Base-by-base conservation (phyloP, 2,329 filamentous ascomycete genomes). In the Chrysoporthe cubensis region DNA sequence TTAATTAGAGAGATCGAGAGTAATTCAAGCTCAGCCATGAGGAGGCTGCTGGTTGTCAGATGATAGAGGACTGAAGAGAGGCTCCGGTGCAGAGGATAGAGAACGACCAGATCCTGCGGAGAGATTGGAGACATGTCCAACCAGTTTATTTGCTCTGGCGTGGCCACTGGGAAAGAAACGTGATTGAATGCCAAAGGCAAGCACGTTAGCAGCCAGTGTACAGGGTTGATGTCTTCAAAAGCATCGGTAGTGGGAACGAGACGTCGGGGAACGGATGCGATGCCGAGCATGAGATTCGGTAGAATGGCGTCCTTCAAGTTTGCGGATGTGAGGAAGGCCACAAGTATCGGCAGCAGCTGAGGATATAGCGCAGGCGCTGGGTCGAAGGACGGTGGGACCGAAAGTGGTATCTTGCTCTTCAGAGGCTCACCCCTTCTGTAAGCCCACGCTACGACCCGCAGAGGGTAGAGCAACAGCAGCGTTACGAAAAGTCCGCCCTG, bases 351-450 rank as follows among this genome's bases (percentile, higher is more conserved):
- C 42, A 97, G 84, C 2, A 90, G 79, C 6, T 91, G 86, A 21
- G 95, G 95, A 76, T 97, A 98, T 67, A 97, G 79, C n/a, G 97
- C 84, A 13, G 94, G 93, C 7, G 95, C 95, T 2, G 94, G 94
- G 75, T 98, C 95, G 78, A 97, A 97, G n/a, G 87, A 85, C 4
- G 88, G 81, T 0, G 94, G 93, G 48, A 97, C 82, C 42, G 76
- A 76, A 46, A 90, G 73, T 1, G 82, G 80, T 40, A 67, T 14
- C 44, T 46, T 52, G 54, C 13, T 61, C 14, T 42, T 58, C 42
- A 83, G 72, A 67, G 71, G 73, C 4, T 71, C 76, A 21, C 78
- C 76, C 34, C 79, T 78, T 26, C 75, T 76, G 66, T 83, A 81
- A 1, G 81, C 79, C 83, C 86, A 86, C 21, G 79, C 71, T 6